Evolutionary conservation across 2,329 filamentous ascomycete genomes (phyloP), one percentile per base, ranked within the genome.

Genomic region (Lachnellula arida): DNA sequence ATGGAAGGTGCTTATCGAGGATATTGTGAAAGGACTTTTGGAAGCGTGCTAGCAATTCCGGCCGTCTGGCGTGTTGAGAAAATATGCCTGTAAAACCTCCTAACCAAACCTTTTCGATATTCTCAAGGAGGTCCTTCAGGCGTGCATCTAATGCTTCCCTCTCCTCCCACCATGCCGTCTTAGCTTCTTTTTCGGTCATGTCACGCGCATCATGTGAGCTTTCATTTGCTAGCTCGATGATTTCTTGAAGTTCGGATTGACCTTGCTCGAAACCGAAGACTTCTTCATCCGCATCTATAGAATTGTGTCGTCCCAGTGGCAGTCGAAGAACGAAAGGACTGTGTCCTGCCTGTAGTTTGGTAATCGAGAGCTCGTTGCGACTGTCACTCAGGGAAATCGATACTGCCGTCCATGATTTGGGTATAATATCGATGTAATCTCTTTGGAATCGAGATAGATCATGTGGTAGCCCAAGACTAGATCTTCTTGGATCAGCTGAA

Each of bases 11-110:
- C 57, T 88, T 88, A 67, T 93, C 86, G 11, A 99, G 79, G 3
- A 94, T 87, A 55, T 81, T 82, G 53, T 92, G 81, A 61, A 99
- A 91, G 4, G 82, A 83, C 67, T 82, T 84, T 35, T 91, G 84
- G 69, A 99, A 97, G 32, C 82, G 82, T 5, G 82, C 81, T 34
- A 97, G 74, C 11, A 89, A 75, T 25, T 85, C 79, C 1, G 81
- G 75, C 19, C 87, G 79, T 39, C 80, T 79, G 49, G 77, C 72
- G 52, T 88, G 82, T 53, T 89, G 87, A 1, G 91, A 92, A 68
- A 99, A 93, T n/a, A 99, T 87, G 15, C 93, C 92, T 55, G 86
- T 87, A 78, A 99, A 99, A 0, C 94, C 94, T 49, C 93, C 92
- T 5, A 99, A 82, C 94, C 94, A 99, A 22, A 94, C 86, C 59